Base-by-base conservation (phyloP, 2,329 filamentous ascomycete genomes). In the Kalaharituber pfeilii region DNA sequence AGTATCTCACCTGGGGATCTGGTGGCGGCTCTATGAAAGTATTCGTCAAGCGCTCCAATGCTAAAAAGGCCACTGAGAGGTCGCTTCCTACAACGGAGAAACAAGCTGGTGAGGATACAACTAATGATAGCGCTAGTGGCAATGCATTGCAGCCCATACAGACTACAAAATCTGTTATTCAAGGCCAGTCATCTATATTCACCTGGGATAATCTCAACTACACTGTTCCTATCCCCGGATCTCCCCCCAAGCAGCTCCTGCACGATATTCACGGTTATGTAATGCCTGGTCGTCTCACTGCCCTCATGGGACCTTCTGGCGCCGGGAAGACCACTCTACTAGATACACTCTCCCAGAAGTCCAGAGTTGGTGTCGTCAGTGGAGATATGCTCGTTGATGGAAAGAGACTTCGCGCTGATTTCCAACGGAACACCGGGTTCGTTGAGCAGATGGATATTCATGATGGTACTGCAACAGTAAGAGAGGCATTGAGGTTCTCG, bases 251-350 rank as follows among this genome's bases (percentile, higher is more conserved):
- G 33, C 75, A 78, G 65, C 71, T 85, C 1, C 70, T 86, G 49
- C 81, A 84, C 63, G 73, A 79, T 4, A 77, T 91, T 56, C 81
- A 74, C 55, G 86, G 86, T 1, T 89, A 84, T 61, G 84, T 80
- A 1, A 87, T 86, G 63, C 86, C 86, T 1, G 85, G 86, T 18
- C 69, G 82, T 18, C 80, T 93, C 76, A 79, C 86, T 44, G 86
- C 86, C 0, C 71, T 93, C 1, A 85, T 91, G 73, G 86, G 86
- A 53, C 83, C 82, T 1, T 85, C 79, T 3, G 84, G 84, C 44
- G 86, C 86, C 7, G 86, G 86, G 11, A 93, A 93, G 69, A 88
- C 84, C 0, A 91, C 86, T 0, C 70, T 93, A 0, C 72, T 93
- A 18, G 87, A 91, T 66, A 86, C 82, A 0, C 69, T 84, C 1